Base-by-base conservation (phyloP, 2,329 filamentous ascomycete species). In the Elsinoe ampelina region DNA sequence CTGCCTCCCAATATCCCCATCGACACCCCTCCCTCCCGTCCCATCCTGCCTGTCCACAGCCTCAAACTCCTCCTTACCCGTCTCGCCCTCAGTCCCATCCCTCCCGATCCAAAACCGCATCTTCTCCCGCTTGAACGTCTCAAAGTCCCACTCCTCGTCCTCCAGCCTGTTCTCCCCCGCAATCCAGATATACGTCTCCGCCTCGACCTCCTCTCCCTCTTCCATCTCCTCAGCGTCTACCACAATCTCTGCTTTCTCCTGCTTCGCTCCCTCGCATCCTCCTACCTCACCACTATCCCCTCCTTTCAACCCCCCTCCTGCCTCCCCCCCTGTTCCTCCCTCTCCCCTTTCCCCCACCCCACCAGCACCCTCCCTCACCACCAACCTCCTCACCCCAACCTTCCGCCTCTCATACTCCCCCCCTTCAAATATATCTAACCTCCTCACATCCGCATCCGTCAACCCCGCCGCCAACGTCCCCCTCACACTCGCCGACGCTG, bases 401-500 rank as follows among this genome's bases (percentile, higher is more conserved):
- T 64, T 66, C 10, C 66, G 61, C 17, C 85, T 77, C 57, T 75
- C 72, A 66, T 95, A 95, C 67, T 93, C 82, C 5, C 62, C 61
- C 0, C 92, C 92, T 69, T 97, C 92, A 66, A 95, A 97, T 3
- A 76, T 71, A 66, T 96, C 90, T 1, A 97, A 77, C 30, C 85
- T 83, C 62, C 75, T 72, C 54, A 96, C 75, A 65, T 96, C 90
- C 20, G 80, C 83, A 36, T 85, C 80, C 0, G 87, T 95, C 42
- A 97, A 73, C 0, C 91, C 91, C 0, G 82, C 83, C 0, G 90
- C 88, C 54, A 86, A 81, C 20, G 85, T 84, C 2, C 92, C 92
- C 1, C 85, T 81, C 1, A 95, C 89, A 4, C 74, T 75, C 56
- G 81, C 63, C 30, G 58, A 43, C 0, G 57, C 39, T 10, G 60